Percentiles rank a stretch among this genome's conserved stretches.
These are phyloP conservation scores for Monosporascus sp. DNA, from an alignment of 2,329 filamentous ascomycete genomes.

Conservation along the genomic window DNA sequence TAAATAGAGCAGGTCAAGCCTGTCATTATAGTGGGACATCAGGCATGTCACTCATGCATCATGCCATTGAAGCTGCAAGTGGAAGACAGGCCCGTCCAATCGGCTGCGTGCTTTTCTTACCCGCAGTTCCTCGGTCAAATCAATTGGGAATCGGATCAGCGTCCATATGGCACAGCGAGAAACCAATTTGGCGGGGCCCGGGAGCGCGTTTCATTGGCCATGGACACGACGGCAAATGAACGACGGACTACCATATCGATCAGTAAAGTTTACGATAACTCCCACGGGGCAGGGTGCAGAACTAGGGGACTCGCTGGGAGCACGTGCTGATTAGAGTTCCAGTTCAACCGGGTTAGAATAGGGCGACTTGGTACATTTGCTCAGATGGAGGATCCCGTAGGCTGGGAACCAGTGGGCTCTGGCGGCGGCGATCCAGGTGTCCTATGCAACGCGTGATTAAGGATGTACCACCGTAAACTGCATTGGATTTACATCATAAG, in stretches of 20 bases:
- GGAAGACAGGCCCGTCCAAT: not conserved
- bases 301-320: not conserved
- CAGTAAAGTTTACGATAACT: not conserved
- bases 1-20: not conserved
- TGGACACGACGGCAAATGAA: not conserved
- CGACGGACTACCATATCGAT: not conserved
- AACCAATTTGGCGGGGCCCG: not conserved
- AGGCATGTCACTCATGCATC: not conserved
- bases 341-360: not conserved
- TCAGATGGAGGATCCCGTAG: not conserved
- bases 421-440: too few species aligned
- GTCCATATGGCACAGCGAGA: not conserved
- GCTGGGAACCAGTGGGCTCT: not conserved
- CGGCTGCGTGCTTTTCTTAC: not conserved
- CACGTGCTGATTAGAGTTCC: conserved; percentile 1
- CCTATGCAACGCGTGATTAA: too few species aligned
- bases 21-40: not conserved
- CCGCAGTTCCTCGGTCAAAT: too few species aligned
- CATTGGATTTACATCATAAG: too few species aligned
- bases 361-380: not conserved
- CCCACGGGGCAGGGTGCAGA: not conserved
- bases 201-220: not conserved
- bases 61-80: not conserved
- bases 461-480: too few species aligned
- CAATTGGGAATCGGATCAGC: not conserved